Base-by-base conservation (phyloP, 2,329 filamentous ascomycete species). In the Penicillium rolfsii region DNA sequence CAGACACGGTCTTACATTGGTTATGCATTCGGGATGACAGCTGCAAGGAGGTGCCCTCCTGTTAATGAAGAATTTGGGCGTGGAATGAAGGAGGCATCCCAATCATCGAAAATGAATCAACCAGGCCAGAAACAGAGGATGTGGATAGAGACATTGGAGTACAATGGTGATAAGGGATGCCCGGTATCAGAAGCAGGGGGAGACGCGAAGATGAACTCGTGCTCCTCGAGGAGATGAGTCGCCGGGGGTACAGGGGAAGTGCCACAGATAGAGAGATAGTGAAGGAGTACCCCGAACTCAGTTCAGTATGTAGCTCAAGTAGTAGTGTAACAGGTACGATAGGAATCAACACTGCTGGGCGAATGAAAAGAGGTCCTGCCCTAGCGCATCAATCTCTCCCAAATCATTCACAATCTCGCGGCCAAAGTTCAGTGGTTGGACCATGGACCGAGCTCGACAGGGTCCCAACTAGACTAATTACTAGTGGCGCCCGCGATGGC, bases 1-100 rank as follows among this genome's bases (percentile, higher is more conserved):
- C 28, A 36, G 33, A 52, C 28, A 45, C n/a, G 12, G 60, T 60
- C 53, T 62, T 57, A 56, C 52, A 36, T 54, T 30, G 53, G 54
- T 60, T 55, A 62, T 65, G 64, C 52, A 45, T 52, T 61, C 52
- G 58, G 46, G 57, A 16, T 66, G 64, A 64, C 64, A 66, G 56
- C 49, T 55, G 62, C 58, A 64, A 66, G 62, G 64, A 59, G 55
- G 56, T 22, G 38, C 28, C 46, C 45, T 55, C 38, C 43, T 33
- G 55, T 22, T 55, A 52, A 63, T 65, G 46, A 57, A 57, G 63
- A 61, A 68, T 66, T 55, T 45, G 41, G 35, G 41, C 5, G 26
- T 55, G 60, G 66, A 68, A 68, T 68, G 65, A 46, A 43, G 57
- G 48, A 50, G 48, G 48, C 4, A 6, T 49, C 52, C 52, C 26